Evolutionary conservation across 2,329 filamentous ascomycete species (phyloP).

Genomic region (Cladosporium phlei): DNA sequence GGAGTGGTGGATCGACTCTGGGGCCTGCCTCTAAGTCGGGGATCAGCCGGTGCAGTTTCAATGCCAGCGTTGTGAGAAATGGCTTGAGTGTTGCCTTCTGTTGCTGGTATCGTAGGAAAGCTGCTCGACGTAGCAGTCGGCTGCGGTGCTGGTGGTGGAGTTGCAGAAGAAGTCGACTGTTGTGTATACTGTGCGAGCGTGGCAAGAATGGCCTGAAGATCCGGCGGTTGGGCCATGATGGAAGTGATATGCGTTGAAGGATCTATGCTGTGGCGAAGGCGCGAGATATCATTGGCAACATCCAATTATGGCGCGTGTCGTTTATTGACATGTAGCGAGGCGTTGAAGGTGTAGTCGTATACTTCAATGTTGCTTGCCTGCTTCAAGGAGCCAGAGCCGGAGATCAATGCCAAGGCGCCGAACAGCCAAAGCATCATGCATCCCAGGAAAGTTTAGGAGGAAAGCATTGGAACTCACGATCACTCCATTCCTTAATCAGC

Average conservation of each 20-base stretch:
- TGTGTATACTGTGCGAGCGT: constrained; percentile 26
- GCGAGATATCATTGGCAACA: too few species aligned
- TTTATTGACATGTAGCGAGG: too few species aligned
- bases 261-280: too few species aligned
- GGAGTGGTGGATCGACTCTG: constrained; percentile 20
- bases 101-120: background rate
- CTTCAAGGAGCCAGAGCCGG: constrained; percentile 1
- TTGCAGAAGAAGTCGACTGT: background rate
- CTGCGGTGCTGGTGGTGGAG: background rate
- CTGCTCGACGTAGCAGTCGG: background rate
- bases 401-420: constrained; percentile 1
- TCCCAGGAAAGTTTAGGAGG: constrained; percentile 12
- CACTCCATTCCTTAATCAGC: constrained; percentile 15
- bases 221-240: constrained; percentile 19
- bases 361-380: too few species aligned
- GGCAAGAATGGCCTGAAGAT: constrained; percentile 32
- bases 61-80: background rate
- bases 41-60: constrained; percentile 1
- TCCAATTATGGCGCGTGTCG: too few species aligned
- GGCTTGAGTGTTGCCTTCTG: background rate
- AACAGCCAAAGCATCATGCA: constrained; percentile 7
- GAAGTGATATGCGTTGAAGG: background rate
- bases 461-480: constrained; percentile 5
- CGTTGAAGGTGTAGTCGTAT: too few species aligned
- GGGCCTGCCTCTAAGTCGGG: constrained; percentile 14